Percentiles rank a stretch among this genome's conserved stretches.
Conservation (phyloP, 495 filamentous ascomycete genomes). For the Aspergillus campestris region DNA sequence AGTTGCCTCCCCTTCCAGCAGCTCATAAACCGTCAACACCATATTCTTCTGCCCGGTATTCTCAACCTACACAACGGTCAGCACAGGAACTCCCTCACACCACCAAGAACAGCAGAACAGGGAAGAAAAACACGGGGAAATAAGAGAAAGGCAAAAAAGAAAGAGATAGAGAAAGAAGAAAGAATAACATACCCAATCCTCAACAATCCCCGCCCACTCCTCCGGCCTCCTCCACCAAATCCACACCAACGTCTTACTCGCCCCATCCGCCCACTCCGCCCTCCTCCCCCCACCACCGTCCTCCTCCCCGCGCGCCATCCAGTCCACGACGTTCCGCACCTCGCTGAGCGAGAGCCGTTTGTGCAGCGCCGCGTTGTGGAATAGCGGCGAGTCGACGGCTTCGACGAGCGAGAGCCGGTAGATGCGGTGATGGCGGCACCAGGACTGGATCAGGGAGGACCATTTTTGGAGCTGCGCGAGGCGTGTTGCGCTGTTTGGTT, state of each 20-base stretch:
- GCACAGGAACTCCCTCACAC: neutral
- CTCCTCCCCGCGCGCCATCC: constrained; percentile 58
- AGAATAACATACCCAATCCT: constrained; percentile 45
- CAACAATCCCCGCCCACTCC: constrained; percentile 62
- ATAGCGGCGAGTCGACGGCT: constrained; percentile 50
- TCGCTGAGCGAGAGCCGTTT: constrained; percentile 54
- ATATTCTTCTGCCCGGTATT: constrained; percentile 62
- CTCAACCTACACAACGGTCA: constrained; percentile 45
- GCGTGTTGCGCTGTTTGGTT: constrained; percentile 69
- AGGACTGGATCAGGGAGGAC: constrained; percentile 75
- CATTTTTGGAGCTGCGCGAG: constrained; percentile 74
- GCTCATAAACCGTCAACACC: constrained; percentile 71
- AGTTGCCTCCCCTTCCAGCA: constrained; percentile 59
- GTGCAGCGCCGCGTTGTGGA: constrained; percentile 41
- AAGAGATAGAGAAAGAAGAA: constrained; percentile 3
- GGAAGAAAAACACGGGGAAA: neutral
- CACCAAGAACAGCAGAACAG: neutral
- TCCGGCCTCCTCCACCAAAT: constrained; percentile 64
- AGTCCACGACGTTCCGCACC: constrained; percentile 59
- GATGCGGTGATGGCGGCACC: constrained; percentile 67
- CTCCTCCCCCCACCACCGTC: constrained; percentile 46
- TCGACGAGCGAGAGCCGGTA: constrained; percentile 62
- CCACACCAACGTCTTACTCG: constrained; percentile 39
- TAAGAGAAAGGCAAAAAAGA: constrained; percentile 11
- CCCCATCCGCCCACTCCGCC: constrained; percentile 58